Evolutionary conservation across 75 land plant genomes (phyloP).

Genomic region (Cupressus sempervirens): DNA sequence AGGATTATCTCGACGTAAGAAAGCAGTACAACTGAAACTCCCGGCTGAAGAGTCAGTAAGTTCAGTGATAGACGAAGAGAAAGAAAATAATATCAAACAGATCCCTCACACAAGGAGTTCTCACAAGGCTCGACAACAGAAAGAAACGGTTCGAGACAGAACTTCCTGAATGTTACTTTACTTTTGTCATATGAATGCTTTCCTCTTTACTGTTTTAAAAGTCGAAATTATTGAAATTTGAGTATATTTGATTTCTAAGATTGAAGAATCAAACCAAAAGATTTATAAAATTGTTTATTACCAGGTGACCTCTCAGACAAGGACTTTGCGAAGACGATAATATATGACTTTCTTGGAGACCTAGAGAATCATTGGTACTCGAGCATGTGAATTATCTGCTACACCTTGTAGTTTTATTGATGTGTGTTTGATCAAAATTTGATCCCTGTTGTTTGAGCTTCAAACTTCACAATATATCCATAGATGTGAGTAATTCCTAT

Average conservation of each 20-base stretch:
- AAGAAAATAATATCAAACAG: conserved; percentile 1
- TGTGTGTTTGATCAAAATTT: neutral
- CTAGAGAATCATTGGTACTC: neutral
- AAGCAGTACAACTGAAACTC: neutral
- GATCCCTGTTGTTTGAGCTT: neutral
- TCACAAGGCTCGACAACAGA: conserved; percentile 5
- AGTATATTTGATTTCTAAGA: neutral
- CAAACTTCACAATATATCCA: neutral
- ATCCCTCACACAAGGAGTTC: neutral
- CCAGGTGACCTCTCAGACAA: neutral
- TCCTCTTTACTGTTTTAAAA: neutral
- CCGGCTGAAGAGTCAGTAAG: conserved; percentile 1
- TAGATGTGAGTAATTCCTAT: too few relatives aligned
- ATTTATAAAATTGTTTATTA: neutral
- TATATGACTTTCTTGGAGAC: neutral
- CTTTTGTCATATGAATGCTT: neutral
- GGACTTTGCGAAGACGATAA: neutral
- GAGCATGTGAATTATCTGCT: neutral
- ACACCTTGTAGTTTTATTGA: neutral
- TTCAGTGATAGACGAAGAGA: conserved; percentile 6
- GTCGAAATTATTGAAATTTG: neutral
- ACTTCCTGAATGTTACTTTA: neutral
- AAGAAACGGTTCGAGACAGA: neutral
- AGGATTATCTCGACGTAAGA: conserved; percentile 12
- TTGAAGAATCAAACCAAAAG: neutral